Percentiles rank a stretch among this genome's conserved stretches.
phyloP scores from a whole-genome alignment of 331 rosid species.

The Rhamnella rubrinervis region DNA sequence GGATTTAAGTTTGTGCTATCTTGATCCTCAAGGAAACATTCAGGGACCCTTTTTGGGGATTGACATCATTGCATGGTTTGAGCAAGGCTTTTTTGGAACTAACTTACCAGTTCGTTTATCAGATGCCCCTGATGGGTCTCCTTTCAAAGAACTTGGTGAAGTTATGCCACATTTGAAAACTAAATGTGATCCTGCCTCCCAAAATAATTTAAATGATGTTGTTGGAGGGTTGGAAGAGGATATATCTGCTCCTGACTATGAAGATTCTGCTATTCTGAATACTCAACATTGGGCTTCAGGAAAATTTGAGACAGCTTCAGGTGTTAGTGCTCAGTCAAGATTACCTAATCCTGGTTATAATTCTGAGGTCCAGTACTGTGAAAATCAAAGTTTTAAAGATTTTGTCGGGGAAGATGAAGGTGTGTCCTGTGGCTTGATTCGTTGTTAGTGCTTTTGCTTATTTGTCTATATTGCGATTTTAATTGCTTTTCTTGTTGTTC shows the following conservation, averaged over 20 bases:
- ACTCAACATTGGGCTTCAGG: conserved; percentile 47
- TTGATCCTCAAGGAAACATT: conserved; percentile 63
- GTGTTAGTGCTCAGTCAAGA: conserved; percentile 33
- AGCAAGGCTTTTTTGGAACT: conserved; percentile 62
- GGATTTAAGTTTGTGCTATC: conserved; percentile 67
- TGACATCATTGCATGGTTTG: conserved; percentile 69
- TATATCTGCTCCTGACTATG: conserved; percentile 32
- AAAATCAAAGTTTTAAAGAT: conserved; percentile 38
- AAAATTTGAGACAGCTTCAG: conserved; percentile 38
- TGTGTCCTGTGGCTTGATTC: conserved; percentile 22
- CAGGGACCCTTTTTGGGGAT: conserved; percentile 79
- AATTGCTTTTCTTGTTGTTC: conserved; percentile 17
- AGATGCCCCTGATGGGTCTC: conserved; percentile 59
- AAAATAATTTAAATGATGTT: conserved; percentile 34
- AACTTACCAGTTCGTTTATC: conserved; percentile 58
- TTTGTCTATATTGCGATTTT: conserved; percentile 4
- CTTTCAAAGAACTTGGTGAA: conserved; percentile 62
- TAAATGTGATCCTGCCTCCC: conserved; percentile 33
- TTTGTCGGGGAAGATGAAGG: conserved; percentile 49
- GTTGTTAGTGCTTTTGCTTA: not conserved
- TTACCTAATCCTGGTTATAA: conserved; percentile 31
- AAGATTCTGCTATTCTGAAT: conserved; percentile 32
- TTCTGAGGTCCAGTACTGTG: conserved; percentile 41
- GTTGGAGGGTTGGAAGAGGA: conserved; percentile 42
- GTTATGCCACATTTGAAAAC: conserved; percentile 61